Conservation (phyloP, 2,329 filamentous ascomycete genomes). For the Triangularia verruculosa region DNA sequence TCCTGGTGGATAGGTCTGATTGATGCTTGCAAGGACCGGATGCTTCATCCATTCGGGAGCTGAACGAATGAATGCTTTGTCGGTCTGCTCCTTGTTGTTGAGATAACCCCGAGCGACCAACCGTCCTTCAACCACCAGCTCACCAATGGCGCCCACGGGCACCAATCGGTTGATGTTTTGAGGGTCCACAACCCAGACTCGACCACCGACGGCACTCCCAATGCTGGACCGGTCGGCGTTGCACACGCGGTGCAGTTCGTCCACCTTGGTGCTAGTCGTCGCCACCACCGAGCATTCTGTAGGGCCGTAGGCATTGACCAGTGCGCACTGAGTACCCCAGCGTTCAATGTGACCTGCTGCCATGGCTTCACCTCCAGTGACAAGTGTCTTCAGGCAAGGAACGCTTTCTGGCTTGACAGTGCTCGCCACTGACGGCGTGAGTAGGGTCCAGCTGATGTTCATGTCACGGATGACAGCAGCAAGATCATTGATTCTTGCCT, state of each 20-base stretch:
- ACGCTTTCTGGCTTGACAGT: conserved; percentile 31
- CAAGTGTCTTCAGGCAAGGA: conserved; percentile 28
- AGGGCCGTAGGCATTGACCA: conserved; percentile 30
- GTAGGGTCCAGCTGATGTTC: conserved; percentile 29
- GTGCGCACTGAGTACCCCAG: conserved; percentile 21
- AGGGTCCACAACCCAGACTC: conserved; percentile 49
- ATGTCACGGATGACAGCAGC: conserved; percentile 30
- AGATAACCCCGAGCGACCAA: conserved; percentile 63
- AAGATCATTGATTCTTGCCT: conserved; percentile 39
- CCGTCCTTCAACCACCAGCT: conserved; percentile 55
- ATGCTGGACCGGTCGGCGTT: conserved; percentile 26
- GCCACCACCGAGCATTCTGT: conserved; percentile 28
- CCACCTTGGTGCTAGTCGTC: conserved; percentile 26
- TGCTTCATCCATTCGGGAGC: conserved; percentile 49
- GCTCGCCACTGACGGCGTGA: conserved; percentile 32
- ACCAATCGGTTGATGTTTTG: conserved; percentile 45
- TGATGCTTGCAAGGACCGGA: conserved; percentile 20
- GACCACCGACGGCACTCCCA: conserved; percentile 26
- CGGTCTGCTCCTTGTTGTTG: conserved; percentile 55
- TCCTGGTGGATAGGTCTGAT: conserved; percentile 29
- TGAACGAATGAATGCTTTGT: conserved; percentile 54
- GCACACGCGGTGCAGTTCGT: conserved; percentile 15
- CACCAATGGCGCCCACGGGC: conserved; percentile 48
- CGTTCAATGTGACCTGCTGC: conserved; percentile 22
- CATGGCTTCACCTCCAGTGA: conserved; percentile 32